Conservation (phyloP, 345 rosid genomes). For the Theobroma cacao region DNA sequence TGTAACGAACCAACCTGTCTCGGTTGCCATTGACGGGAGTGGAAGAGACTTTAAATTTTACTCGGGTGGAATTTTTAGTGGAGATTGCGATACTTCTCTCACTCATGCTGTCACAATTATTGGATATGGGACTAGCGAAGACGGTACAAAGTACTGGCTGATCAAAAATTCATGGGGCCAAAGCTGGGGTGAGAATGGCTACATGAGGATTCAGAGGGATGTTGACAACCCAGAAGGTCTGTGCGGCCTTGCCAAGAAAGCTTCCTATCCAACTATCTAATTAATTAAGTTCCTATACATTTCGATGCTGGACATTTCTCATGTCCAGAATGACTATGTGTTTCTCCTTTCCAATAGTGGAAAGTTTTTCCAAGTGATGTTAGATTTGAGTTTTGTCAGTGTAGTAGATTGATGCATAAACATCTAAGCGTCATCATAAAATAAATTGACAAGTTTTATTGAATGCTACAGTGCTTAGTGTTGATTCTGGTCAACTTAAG, state of each 20-base stretch:
- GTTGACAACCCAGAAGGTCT: conserved; percentile 27
- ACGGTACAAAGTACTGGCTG: conserved; percentile 49
- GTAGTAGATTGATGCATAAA: too few relatives aligned
- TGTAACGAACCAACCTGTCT: conserved; percentile 58
- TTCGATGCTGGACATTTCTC: background rate
- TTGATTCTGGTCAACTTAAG: too few relatives aligned
- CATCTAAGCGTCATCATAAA: too few relatives aligned
- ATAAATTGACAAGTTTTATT: too few relatives aligned
- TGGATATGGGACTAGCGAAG: conserved; percentile 40
- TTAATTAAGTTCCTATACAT: background rate
- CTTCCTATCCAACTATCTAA: conserved; percentile 50
- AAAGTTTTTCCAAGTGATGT: too few relatives aligned
- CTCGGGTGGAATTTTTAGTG: conserved; percentile 41
- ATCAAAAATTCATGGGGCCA: conserved; percentile 67
- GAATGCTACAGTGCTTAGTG: too few relatives aligned
- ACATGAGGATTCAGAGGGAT: conserved; percentile 49
- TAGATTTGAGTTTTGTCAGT: too few relatives aligned
- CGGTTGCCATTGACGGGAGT: conserved; percentile 45
- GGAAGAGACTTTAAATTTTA: conserved; percentile 42
- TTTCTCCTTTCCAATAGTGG: too few relatives aligned
- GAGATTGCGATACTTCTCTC: conserved; percentile 35
- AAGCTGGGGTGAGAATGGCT: conserved; percentile 64
- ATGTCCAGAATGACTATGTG: too few relatives aligned
- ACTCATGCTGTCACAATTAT: conserved; percentile 51
- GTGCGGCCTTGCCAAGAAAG: conserved; percentile 63